A percentile compares a stretch with the other conserved stretches of the same genome.
Conservation (phyloP, 1,284 basidiomycete species). For the Tilletia caries region DNA sequence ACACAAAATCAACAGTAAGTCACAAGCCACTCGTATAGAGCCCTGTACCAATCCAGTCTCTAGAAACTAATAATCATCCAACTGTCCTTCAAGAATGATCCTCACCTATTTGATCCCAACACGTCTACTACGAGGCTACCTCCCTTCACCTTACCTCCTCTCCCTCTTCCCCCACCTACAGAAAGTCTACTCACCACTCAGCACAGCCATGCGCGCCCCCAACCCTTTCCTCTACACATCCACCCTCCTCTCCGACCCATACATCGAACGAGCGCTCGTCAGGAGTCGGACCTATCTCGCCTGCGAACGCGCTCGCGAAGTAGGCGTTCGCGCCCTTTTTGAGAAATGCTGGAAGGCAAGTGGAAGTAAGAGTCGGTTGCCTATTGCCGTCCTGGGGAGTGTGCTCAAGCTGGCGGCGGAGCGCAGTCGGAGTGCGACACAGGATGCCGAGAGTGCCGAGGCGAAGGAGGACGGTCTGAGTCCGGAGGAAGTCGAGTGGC, state of each 20-base stretch:
- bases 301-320: conserved; percentile 80
- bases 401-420: conserved; percentile 26
- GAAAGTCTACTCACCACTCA: conserved; percentile 75
- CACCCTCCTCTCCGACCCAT: conserved; percentile 62
- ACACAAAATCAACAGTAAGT: conserved; percentile 75
- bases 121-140: conserved; percentile 75
- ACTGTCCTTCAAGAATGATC: conserved; percentile 65
- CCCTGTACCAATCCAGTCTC: neutral
- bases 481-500: neutral
- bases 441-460: neutral
- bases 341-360: conserved; percentile 69
- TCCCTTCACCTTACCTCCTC: conserved; percentile 70
- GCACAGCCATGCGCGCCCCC: conserved; percentile 70
- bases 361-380: conserved; percentile 27
- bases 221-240: conserved; percentile 77
- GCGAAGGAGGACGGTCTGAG: neutral
- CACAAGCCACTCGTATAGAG: neutral
- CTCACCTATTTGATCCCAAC: conserved; percentile 84
- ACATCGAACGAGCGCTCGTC: conserved; percentile 65
- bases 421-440: neutral
- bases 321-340: conserved; percentile 79
- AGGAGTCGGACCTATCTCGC: conserved; percentile 79
- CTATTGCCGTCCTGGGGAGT: conserved; percentile 22
- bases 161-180: conserved; percentile 68
- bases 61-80: neutral